These are phyloP conservation scores for Mortierella claussenii DNA, from an alignment of 192 early-diverging fungal genomes.

Conservation along the genomic window DNA sequence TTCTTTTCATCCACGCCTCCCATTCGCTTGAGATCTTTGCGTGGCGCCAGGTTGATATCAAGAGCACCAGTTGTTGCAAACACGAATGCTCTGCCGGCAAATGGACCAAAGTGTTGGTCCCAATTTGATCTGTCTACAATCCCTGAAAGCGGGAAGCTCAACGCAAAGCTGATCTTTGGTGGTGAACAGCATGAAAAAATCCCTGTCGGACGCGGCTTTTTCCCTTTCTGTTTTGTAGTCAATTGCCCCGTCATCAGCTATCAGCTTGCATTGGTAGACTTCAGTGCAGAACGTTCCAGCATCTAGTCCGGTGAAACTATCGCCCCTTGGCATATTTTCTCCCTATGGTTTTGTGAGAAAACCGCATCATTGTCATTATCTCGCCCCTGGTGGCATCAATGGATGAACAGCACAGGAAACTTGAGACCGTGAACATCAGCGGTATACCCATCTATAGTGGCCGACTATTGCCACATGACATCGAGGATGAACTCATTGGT, in stretches of 20 bases:
- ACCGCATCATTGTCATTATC: too few species aligned
- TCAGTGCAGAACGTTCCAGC: conserved; percentile 9
- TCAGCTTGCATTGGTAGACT: conserved; percentile 48
- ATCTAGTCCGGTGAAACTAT: conserved; percentile 23
- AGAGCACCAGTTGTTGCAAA: conserved; percentile 19
- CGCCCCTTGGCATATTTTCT: too few species aligned
- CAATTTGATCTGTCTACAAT: conserved; percentile 41
- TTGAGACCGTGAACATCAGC: background rate
- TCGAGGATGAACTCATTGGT: background rate
- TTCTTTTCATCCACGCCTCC: conserved; percentile 11
- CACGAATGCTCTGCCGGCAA: conserved; percentile 34
- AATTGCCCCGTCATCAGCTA: conserved; percentile 1
- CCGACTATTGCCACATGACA: background rate
- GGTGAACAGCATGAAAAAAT: conserved; percentile 41
- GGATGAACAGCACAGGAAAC: too few species aligned
- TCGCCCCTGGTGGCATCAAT: too few species aligned
- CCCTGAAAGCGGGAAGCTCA: conserved; percentile 22
- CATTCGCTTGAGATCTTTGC: conserved; percentile 22
- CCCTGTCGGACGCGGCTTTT: conserved; percentile 34
- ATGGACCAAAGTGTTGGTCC: conserved; percentile 39
- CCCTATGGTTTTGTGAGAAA: too few species aligned
- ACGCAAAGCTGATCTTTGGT: conserved; percentile 11
- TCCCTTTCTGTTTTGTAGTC: conserved; percentile 15
- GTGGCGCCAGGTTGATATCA: conserved; percentile 20
- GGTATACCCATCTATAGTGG: background rate